Evolutionary conservation across 2,329 filamentous ascomycete genomes (phyloP).

Genomic region (Hypocreales sp.): DNA sequence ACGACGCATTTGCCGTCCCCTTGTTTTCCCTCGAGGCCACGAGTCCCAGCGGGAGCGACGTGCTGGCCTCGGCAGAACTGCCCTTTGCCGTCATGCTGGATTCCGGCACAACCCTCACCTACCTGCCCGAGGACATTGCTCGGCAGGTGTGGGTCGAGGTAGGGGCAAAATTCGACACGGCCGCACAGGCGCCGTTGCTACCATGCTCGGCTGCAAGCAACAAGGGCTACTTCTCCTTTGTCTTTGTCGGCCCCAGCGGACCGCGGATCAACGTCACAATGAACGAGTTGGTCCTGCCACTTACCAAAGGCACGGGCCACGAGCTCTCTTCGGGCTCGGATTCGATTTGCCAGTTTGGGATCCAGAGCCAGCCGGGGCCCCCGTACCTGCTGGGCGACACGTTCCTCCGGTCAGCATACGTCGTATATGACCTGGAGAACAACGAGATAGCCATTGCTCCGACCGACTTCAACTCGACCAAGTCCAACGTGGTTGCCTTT

Average conservation of each 20-base stretch:
- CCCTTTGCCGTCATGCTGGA: conserved; percentile 53
- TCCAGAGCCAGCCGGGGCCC: conserved; percentile 29
- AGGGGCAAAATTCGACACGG: conserved; percentile 29
- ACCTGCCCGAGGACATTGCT: conserved; percentile 48
- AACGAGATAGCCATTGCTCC: conserved; percentile 38
- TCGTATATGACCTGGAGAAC: conserved; percentile 44
- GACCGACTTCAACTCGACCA: conserved; percentile 38
- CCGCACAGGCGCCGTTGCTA: conserved; percentile 25
- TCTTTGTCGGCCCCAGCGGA: conserved; percentile 31
- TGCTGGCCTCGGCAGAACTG: conserved; percentile 22
- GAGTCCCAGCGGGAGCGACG: conserved; percentile 33
- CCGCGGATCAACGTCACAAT: conserved; percentile 35
- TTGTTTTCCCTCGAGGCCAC: conserved; percentile 30
- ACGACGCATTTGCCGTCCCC: conserved; percentile 30
- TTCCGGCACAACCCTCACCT: conserved; percentile 59
- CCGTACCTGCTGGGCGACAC: conserved; percentile 39
- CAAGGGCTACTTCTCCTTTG: conserved; percentile 36
- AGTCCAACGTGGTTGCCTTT: conserved; percentile 33
- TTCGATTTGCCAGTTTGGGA: conserved; percentile 37
- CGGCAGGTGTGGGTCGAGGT: conserved; percentile 36
- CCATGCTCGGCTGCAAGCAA: conserved; percentile 31
- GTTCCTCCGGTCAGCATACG: conserved; percentile 43
- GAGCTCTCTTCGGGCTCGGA: conserved; percentile 22
- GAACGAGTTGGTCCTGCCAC: conserved; percentile 41
- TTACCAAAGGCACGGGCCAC: too few relatives aligned